phyloP scores from a whole-genome alignment of 2,329 filamentous ascomycete species.

The Trichoderma sp. region DNA sequence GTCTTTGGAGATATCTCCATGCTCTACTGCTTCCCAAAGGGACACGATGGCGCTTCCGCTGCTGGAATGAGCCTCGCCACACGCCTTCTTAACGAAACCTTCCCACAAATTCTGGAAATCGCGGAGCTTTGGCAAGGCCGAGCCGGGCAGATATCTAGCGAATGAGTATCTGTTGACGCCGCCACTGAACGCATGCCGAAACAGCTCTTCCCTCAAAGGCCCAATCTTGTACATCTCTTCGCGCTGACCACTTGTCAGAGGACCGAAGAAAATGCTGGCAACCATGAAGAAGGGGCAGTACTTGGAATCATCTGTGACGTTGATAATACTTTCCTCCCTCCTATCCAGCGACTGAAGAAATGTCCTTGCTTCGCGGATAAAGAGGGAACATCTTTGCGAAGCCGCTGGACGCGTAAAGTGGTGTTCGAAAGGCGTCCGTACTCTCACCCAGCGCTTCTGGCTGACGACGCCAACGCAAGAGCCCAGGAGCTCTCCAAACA shows the following conservation, averaged over 20 bases:
- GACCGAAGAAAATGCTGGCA: slow-evolving; percentile 25
- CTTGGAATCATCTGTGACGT: slow-evolving; percentile 21
- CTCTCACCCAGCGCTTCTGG: slow-evolving; percentile 15
- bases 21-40: slow-evolving; percentile 3
- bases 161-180: slow-evolving; percentile 17
- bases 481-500: slow-evolving; percentile 24
- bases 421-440: slow-evolving; percentile 20
- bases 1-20: slow-evolving; percentile 2
- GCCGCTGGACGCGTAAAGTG: slow-evolving; percentile 21
- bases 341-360: neutral
- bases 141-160: slow-evolving; percentile 9
- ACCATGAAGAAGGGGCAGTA: slow-evolving; percentile 24
- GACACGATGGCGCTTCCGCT: slow-evolving; percentile 1
- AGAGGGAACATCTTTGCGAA: neutral
- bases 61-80: neutral
- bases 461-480: slow-evolving; percentile 26
- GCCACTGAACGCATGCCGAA: slow-evolving; percentile 9
- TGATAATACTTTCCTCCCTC: neutral
- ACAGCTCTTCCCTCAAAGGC: slow-evolving; percentile 11
- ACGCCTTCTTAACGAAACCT: neutral
- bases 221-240: slow-evolving; percentile 4
- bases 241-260: slow-evolving; percentile 2
- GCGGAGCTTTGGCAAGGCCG: slow-evolving; percentile 3
- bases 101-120: slow-evolving; percentile 11
- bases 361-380: neutral